Conservation (phyloP, 1,284 basidiomycete species). For the Phlebopus sp. region DNA sequence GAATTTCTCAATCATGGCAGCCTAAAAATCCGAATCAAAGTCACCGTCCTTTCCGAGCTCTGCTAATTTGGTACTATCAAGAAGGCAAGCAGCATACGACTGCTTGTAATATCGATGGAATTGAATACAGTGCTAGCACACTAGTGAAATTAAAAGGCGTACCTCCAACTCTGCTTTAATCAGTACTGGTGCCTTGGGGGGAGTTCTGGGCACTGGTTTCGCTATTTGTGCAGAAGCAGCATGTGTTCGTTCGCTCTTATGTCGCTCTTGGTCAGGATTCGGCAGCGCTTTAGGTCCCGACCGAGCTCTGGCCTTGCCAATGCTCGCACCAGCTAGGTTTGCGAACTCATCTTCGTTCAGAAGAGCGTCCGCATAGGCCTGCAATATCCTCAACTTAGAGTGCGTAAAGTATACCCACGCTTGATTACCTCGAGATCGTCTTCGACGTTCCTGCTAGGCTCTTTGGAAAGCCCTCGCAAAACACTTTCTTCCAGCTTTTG, state of each 20-base stretch:
- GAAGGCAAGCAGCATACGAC: slow-evolving; percentile 25
- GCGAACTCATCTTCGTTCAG: slow-evolving; percentile 13
- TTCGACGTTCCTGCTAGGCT: neutral
- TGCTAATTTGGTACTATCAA: slow-evolving; percentile 17
- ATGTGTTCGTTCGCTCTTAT: neutral
- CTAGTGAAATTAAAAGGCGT: neutral
- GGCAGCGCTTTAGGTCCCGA: neutral
- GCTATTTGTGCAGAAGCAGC: neutral
- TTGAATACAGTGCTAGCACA: neutral
- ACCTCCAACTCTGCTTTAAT: slow-evolving; percentile 26
- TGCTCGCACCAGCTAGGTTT: slow-evolving; percentile 3
- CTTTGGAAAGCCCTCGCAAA: slow-evolving; percentile 10
- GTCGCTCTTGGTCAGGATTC: neutral
- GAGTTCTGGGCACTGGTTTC: neutral
- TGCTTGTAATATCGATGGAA: slow-evolving; percentile 11
- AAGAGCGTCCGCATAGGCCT: slow-evolving; percentile 24
- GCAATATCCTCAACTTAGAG: slow-evolving; percentile 8
- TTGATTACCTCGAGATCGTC: slow-evolving; percentile 22
- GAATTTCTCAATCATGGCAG: neutral
- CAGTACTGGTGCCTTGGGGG: neutral
- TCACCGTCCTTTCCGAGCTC: slow-evolving; percentile 20
- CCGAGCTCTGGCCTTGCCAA: neutral
- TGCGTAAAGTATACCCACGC: neutral
- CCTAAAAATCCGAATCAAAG: slow-evolving; percentile 30
- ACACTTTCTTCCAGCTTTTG: slow-evolving; percentile 21